Percentiles rank a stretch among this genome's conserved stretches.
Evolutionary conservation across 768 basidiomycete species (phyloP).

Genomic region (Cyathus striatus): DNA sequence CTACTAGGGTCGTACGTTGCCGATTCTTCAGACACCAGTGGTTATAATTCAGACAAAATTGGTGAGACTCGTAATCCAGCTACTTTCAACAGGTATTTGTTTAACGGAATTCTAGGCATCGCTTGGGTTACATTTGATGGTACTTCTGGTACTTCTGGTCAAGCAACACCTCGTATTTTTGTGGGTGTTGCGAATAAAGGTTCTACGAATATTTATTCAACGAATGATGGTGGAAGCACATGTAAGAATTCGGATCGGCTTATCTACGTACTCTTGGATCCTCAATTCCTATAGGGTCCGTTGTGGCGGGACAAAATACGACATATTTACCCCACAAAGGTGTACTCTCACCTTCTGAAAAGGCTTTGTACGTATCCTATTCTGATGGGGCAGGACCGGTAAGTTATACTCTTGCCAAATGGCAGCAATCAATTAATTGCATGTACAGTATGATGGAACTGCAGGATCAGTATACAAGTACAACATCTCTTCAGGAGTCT

Average conservation of each 20-base stretch:
- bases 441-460: constrained; percentile 46
- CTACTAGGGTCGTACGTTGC: constrained; percentile 44
- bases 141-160: constrained; percentile 47
- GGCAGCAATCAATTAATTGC: constrained; percentile 1
- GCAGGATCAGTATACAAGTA: constrained; percentile 45
- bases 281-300: constrained; percentile 36
- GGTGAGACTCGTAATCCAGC: constrained; percentile 14
- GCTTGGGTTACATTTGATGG: constrained; percentile 65
- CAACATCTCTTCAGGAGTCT: constrained; percentile 45
- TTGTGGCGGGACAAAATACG: constrained; percentile 52
- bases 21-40: constrained; percentile 44
- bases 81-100: background rate
- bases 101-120: constrained; percentile 28
- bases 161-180: constrained; percentile 58
- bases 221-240: constrained; percentile 49
- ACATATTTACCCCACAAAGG: constrained; percentile 63
- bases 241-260: constrained; percentile 39
- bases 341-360: constrained; percentile 53
- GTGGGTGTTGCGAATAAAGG: constrained; percentile 61
- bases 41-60: constrained; percentile 36
- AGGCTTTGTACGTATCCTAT: constrained; percentile 54
- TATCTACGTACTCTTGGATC: background rate
- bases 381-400: constrained; percentile 60
- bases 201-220: constrained; percentile 49
- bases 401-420: constrained; percentile 6